Evolutionary conservation across 306 rosid species (phyloP), one percentile per base, ranked within the genome.

Genomic region (Hylodesmum podocarpum): DNA sequence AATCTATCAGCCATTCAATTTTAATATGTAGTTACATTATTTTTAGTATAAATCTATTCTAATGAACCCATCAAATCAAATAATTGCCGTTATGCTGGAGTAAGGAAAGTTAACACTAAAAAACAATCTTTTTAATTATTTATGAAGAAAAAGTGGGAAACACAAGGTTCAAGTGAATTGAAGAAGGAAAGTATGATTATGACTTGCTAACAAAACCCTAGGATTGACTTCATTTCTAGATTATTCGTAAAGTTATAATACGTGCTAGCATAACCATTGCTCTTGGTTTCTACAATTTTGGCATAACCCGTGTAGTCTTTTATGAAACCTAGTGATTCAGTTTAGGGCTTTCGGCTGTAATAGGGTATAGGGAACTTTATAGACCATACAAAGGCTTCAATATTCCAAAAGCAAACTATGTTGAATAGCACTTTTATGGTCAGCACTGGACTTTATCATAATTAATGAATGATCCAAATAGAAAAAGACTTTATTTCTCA

Each of bases 151-250:
- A 77, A 70, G 74, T 70, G 53, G 64, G 5, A n/a, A 72, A 39
- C 33, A 53, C 54, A 64, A 51, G 29, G 49, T 61, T 61, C 12
- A 50, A 43, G 31, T 25, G 63, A 25, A 55, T 12, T 72, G 58
- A 24, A 28, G 62, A 65, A 37, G 73, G 44, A 37, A 72, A 72
- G 50, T 39, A 21, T 28, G 83, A 83, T 83, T 49, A 78, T 29
- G 83, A 73, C 83, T 37, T 46, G 64, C 69, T 71, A 78, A 82
- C 83, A 66, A 58, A 3, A 37, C 33, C n/a, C 58, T 0, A 31
- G 27, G 7, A 59, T 46, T 36, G 65, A 58, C 54, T 27, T 59
- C n/a, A 24, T n/a, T 6, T 63, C 11, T 4, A 13, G 51, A 28
- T 36, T 37, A 63, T 51, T 33, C 11, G 15, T 36, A 18, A 58